Base-by-base conservation (phyloP, 2,329 filamentous ascomycete genomes). In the Diaporthe australafricana region DNA sequence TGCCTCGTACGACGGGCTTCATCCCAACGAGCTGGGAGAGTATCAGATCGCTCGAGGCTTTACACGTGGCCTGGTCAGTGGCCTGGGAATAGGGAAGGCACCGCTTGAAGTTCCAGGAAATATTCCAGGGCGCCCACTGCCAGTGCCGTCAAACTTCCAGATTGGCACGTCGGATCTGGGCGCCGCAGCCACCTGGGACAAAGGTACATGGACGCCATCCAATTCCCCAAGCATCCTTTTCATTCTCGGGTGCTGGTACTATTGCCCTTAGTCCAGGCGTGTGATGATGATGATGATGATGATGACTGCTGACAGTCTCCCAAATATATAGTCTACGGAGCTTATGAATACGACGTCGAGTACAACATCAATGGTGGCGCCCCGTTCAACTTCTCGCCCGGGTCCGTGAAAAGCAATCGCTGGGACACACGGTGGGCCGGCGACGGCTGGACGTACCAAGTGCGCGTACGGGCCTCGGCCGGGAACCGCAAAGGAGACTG, bases 11-110 rank as follows among this genome's bases (percentile, higher is more conserved):
- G 83, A 85, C 74, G 83, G 83, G 8, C 73, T 85, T 16, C 83
- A 85, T 66, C 83, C 83, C 1, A 82, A 81, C 55, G 79, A 78
- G 5, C 73, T 80, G 2, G 83, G 83, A 16, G 83, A 85, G 57
- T 83, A 77, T 70, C 77, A 84, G 65, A 82, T 85, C 55, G 82
- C 83, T 1, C 74, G 78, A 45, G 82, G 82, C 14, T 85, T 84
- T 74, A 77, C 79, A 2, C 57, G 72, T 7, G 76, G 77, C 12
- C 77, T 84, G 12, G 30, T 76, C 16, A 48, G 45, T 12, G 45
- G 45, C 2, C n/a, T 48, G 5, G 45, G 45, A 22, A 48, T 48
- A 48, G 45, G 45, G 0, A 48, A 48, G 5, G 45, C 20, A 25
- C 45, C n/a, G 6, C 45, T 48, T 48, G 45, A 25, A 22, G 45